phyloP scores from a whole-genome alignment of 2,329 filamentous ascomycete genomes.

The Phialophora chinensis region DNA sequence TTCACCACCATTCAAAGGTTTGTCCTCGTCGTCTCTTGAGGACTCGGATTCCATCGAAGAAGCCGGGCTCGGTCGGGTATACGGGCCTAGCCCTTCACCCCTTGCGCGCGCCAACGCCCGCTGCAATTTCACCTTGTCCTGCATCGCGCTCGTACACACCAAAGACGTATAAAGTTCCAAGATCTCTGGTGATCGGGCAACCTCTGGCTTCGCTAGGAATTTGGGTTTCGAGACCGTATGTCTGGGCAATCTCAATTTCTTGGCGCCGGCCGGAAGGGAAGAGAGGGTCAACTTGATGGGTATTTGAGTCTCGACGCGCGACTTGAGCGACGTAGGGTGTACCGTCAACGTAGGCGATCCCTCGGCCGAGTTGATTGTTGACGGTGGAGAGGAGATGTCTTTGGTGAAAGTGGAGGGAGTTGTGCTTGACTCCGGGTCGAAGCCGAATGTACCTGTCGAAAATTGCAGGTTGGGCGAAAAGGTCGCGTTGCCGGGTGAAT shows the following conservation, averaged over 20 bases:
- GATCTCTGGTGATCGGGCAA: constrained; percentile 71
- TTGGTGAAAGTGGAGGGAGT: constrained; percentile 40
- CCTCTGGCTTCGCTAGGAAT: constrained; percentile 74
- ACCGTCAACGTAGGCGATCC: constrained; percentile 59
- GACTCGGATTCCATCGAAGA: constrained; percentile 50
- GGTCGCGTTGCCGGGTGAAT: constrained; percentile 49
- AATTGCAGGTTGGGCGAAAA: constrained; percentile 49
- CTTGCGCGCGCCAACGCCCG: constrained; percentile 69
- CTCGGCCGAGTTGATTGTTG: constrained; percentile 39
- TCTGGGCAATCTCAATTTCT: constrained; percentile 81
- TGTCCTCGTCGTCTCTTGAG: constrained; percentile 68
- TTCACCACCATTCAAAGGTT: constrained; percentile 86
- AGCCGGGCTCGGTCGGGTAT: constrained; percentile 48
- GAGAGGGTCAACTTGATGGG: constrained; percentile 81
- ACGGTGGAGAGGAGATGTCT: constrained; percentile 39
- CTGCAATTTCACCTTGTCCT: constrained; percentile 68
- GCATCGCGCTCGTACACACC: constrained; percentile 92
- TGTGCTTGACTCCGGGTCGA: constrained; percentile 52
- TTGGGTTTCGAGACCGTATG: constrained; percentile 96
- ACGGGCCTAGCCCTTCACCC: constrained; percentile 47
- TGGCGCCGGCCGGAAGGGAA: constrained; percentile 75
- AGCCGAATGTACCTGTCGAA: constrained; percentile 43
- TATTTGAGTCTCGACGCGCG: constrained; percentile 95
- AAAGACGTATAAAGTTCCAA: constrained; percentile 80
- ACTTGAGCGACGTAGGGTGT: constrained; percentile 75